phyloP scores from a whole-genome alignment of 1,284 basidiomycete species.

The Cutaneotrichosporon spelunceum region DNA sequence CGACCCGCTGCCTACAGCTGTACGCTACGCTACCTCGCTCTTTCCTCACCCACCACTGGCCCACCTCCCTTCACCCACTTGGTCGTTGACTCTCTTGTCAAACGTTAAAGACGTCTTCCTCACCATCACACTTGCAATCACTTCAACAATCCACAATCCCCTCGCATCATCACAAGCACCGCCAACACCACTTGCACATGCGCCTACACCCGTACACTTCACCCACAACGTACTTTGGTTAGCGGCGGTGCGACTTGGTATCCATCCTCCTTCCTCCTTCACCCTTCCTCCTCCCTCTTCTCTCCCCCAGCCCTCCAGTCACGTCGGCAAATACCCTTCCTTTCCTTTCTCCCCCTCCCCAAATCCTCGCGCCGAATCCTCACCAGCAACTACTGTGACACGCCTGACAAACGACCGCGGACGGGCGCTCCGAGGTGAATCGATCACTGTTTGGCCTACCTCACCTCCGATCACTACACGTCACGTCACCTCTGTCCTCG shows the following conservation, averaged over 20 bases:
- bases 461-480: background rate
- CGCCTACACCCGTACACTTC: too few species aligned
- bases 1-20: too few species aligned
- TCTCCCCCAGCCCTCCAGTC: background rate
- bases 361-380: too few species aligned
- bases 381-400: background rate
- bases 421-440: background rate
- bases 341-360: background rate
- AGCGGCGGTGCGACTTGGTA: background rate
- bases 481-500: background rate
- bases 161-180: background rate
- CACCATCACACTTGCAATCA: background rate
- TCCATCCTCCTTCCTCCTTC: background rate
- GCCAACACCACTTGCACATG: background rate
- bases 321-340: background rate
- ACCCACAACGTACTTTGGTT: background rate
- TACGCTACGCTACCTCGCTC: too few species aligned
- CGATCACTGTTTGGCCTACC: background rate
- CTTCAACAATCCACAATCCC: too few species aligned
- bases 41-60: too few species aligned
- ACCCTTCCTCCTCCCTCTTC: background rate
- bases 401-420: background rate
- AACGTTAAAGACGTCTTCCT: background rate
- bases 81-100: too few species aligned
- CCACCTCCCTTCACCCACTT: too few species aligned